These are phyloP conservation scores for Mycena pura DNA, from an alignment of 768 basidiomycete species.

Conservation along the genomic window DNA sequence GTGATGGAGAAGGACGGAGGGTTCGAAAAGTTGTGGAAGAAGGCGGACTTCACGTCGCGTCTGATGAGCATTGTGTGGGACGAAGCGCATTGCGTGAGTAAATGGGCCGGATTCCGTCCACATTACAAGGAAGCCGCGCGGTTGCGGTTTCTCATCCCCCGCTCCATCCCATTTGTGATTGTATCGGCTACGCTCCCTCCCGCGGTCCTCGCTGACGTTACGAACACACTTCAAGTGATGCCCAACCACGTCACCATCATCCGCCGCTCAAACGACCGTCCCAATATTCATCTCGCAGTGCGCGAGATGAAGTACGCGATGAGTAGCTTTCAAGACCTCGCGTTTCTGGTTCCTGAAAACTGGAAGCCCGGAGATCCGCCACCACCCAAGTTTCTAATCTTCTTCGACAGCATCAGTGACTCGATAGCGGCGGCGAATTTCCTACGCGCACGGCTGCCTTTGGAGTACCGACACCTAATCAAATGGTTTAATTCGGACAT, in stretches of 20 bases:
- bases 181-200: constrained; percentile 43
- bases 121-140: constrained; percentile 39
- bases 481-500: constrained; percentile 32
- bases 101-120: constrained; percentile 44
- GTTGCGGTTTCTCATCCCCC: constrained; percentile 37
- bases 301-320: constrained; percentile 25
- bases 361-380: constrained; percentile 8
- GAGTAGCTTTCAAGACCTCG: constrained; percentile 16
- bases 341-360: constrained; percentile 22
- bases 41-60: constrained; percentile 23
- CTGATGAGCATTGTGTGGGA: constrained; percentile 42
- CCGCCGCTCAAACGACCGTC: constrained; percentile 22
- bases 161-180: constrained; percentile 35
- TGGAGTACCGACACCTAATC: constrained; percentile 22
- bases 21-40: constrained; percentile 32
- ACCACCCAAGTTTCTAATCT: constrained; percentile 30
- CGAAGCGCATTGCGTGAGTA: constrained; percentile 48
- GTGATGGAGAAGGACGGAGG: constrained; percentile 24
- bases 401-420: constrained; percentile 29
- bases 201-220: constrained; percentile 30
- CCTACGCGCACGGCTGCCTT: constrained; percentile 18
- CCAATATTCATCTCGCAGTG: constrained; percentile 29
- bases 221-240: constrained; percentile 28
- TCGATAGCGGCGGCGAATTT: constrained; percentile 8
- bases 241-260: constrained; percentile 7